Base-by-base conservation (phyloP, 2,329 filamentous ascomycete species). In the Aspergillus novoparasiticus region DNA sequence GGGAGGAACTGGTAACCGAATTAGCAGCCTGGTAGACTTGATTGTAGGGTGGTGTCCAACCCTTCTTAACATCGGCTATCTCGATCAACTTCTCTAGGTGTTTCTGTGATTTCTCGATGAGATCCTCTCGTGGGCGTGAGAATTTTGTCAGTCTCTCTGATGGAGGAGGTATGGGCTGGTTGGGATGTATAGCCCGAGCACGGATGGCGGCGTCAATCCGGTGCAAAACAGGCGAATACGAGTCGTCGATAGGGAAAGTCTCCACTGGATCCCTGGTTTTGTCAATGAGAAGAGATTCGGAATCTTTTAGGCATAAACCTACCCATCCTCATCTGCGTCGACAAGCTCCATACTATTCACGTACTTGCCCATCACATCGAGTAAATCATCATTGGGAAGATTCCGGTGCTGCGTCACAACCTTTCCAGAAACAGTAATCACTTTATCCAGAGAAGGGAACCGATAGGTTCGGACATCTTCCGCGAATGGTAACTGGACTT, bases 261-360 rank as follows among this genome's bases (percentile, higher is more conserved):
- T 97, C 92, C 1, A 80, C 75, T 1, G 81, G 78, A 11, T 87
- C 77, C 14, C 83, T 85, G 62, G 41, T 43, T 61, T 14, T 12
- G 61, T 26, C 16, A 30, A 58, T 72, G 46, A 69, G 64, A 39
- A 32, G 28, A 19, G 23, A 30, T 28, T 12, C 10, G n/a, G 16
- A 45, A n/a, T 21, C 50, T 43, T 26, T 43, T 32, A 19, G 26
- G 4, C 23, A 6, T 16, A 0, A 10, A 53, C 84, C 71, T 78
- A 91, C 87, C 89, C 92, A 50, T 94, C 86, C 53, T 95, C 91
- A 70, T 96, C 90, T 53, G 83, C 85, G 11, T 85, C 90, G 71
- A 90, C 68, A 2, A 99, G 81, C 71, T 97, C 94, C 94, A 99
- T 97, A 9, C 87, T 88, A 75, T 98, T 93, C 9, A 99, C 93